These are phyloP conservation scores for Lactuca saligna DNA, from an alignment of 129 eudicot species.

Conservation along the genomic window DNA sequence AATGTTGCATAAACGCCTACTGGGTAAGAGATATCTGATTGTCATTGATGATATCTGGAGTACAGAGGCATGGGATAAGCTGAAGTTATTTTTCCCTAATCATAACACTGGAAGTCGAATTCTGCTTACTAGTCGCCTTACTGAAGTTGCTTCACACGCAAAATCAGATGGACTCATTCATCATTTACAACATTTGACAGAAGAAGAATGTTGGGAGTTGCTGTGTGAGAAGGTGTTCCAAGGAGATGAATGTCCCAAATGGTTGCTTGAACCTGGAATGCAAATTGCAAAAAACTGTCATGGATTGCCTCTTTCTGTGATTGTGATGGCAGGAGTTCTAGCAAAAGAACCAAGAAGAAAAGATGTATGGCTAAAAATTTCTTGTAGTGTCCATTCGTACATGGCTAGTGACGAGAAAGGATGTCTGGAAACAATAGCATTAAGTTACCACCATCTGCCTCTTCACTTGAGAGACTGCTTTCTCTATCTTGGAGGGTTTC, in stretches of 20 bases:
- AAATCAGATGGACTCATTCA: constrained; percentile 11
- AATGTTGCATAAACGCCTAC: constrained; percentile 5
- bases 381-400: background rate
- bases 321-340: constrained; percentile 37
- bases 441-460: constrained; percentile 25
- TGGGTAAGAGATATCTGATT: constrained; percentile 31
- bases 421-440: background rate
- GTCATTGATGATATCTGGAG: constrained; percentile 44
- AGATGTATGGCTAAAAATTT: constrained; percentile 19
- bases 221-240: constrained; percentile 22
- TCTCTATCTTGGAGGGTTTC: constrained; percentile 28
- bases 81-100: constrained; percentile 20
- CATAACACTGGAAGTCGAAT: constrained; percentile 26
- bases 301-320: constrained; percentile 39
- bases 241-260: background rate
- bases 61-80: constrained; percentile 27
- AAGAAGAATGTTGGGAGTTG: constrained; percentile 25
- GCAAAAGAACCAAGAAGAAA: background rate
- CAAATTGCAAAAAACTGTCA: constrained; percentile 28
- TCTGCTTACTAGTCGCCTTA: constrained; percentile 27
- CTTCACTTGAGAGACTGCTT: constrained; percentile 27
- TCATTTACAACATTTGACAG: background rate
- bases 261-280: background rate
- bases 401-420: background rate
- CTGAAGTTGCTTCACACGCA: constrained; percentile 17